Evolutionary conservation across 2,329 filamentous ascomycete genomes (phyloP).

Genomic region (Penicillium aurantiogriseum): DNA sequence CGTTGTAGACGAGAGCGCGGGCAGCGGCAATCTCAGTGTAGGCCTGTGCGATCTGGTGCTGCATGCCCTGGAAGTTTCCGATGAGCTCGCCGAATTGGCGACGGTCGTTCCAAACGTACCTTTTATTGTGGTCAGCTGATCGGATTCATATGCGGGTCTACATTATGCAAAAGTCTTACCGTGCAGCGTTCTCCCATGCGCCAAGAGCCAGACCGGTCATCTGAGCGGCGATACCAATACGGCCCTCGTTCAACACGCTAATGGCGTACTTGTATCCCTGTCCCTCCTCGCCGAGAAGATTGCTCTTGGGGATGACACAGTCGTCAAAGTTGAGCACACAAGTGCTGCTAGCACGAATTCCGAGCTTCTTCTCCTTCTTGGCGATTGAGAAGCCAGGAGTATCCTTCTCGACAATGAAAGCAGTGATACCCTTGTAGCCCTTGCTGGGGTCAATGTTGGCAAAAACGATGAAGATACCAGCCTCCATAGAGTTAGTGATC

Average conservation of each 20-base stretch:
- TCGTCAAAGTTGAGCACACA: conserved; percentile 98
- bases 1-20: conserved; percentile 90
- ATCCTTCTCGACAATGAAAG: conserved; percentile 90
- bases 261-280: conserved; percentile 99
- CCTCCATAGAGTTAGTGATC: conserved; percentile 97
- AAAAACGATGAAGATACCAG: conserved; percentile 95
- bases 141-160: not conserved
- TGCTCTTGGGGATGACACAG: conserved; percentile 82
- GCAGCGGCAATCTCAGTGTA: conserved; percentile 93
- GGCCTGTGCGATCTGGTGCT: conserved; percentile 95
- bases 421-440: conserved; percentile 95
- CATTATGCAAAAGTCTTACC: conserved; percentile 47
- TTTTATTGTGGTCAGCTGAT: conserved; percentile 29
- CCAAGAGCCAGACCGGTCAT: conserved; percentile 97
- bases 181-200: conserved; percentile 90
- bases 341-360: conserved; percentile 91
- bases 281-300: conserved; percentile 82
- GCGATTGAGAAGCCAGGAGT: conserved; percentile 88
- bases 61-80: conserved; percentile 98
- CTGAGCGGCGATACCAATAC: conserved; percentile 96
- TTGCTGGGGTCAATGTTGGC: conserved; percentile 89
- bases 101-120: conserved; percentile 97
- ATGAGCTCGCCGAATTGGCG: conserved; percentile 93
- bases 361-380: conserved; percentile 99
- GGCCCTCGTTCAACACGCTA: conserved; percentile 86